These are phyloP conservation scores for Prunus campanulata DNA, from an alignment of 306 rosid genomes.

Conservation along the genomic window DNA sequence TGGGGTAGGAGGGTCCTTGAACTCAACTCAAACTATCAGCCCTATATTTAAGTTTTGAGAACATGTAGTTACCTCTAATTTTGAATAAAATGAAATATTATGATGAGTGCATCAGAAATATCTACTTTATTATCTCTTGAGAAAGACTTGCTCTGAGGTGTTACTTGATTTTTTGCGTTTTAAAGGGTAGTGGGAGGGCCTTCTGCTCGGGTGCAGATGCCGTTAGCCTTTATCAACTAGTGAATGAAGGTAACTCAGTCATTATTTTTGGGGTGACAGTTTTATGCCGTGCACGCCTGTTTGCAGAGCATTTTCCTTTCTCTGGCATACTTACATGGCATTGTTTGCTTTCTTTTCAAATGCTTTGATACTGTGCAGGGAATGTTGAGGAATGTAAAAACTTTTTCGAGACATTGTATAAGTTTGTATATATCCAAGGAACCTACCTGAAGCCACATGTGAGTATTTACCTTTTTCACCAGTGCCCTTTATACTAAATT, in stretches of 20 bases:
- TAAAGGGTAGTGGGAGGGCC: slow-evolving; percentile 89
- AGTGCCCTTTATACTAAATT: neutral
- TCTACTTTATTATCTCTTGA: neutral
- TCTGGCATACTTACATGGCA: neutral
- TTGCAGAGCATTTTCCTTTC: slow-evolving; percentile 4
- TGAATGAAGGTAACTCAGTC: slow-evolving; percentile 58
- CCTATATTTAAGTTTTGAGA: neutral
- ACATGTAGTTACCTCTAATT: neutral
- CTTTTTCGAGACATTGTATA: slow-evolving; percentile 71
- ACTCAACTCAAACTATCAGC: neutral
- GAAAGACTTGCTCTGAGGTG: slow-evolving; percentile 33
- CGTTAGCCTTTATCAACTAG: slow-evolving; percentile 57
- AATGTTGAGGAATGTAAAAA: slow-evolving; percentile 62
- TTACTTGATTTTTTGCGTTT: slow-evolving; percentile 25
- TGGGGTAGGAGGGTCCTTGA: neutral
- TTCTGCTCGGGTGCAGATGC: slow-evolving; percentile 90
- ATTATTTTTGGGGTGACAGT: neutral
- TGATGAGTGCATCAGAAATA: neutral
- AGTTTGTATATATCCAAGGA: slow-evolving; percentile 83
- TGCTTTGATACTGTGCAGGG: slow-evolving; percentile 49
- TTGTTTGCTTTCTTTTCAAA: slow-evolving; percentile 11
- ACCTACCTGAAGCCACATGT: slow-evolving; percentile 93
- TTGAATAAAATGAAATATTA: neutral
- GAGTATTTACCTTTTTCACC: slow-evolving; percentile 32
- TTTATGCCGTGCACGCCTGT: slow-evolving; percentile 1